Conservation (phyloP, 306 rosid genomes). For the Sesbania bispinosa region DNA sequence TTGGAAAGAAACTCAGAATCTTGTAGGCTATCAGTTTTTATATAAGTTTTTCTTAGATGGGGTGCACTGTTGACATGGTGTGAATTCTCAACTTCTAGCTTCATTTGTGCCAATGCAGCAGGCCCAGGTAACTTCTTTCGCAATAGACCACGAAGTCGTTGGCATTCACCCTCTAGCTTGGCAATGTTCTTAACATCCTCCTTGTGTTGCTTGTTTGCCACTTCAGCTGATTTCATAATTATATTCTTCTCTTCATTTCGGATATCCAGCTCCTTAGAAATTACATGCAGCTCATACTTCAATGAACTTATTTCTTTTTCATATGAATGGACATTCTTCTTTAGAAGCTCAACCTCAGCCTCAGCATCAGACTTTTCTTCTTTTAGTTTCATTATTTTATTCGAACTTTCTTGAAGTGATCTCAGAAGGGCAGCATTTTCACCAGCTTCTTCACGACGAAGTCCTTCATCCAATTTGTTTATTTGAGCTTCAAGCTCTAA, state of each 20-base stretch:
- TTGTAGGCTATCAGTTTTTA: slow-evolving; percentile 53
- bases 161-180: slow-evolving; percentile 86
- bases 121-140: slow-evolving; percentile 94
- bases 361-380: slow-evolving; percentile 80
- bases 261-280: slow-evolving; percentile 86
- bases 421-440: slow-evolving; percentile 67
- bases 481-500: slow-evolving; percentile 74
- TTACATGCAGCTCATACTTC: slow-evolving; percentile 74
- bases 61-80: slow-evolving; percentile 50
- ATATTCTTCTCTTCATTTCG: slow-evolving; percentile 93
- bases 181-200: slow-evolving; percentile 75
- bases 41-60: slow-evolving; percentile 52
- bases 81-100: slow-evolving; percentile 77
- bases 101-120: slow-evolving; percentile 95
- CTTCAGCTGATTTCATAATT: slow-evolving; percentile 81
- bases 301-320: slow-evolving; percentile 76
- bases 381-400: slow-evolving; percentile 52
- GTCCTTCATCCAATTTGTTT: slow-evolving; percentile 58
- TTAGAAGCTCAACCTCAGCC: slow-evolving; percentile 67
- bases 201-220: slow-evolving; percentile 60
- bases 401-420: slow-evolving; percentile 78
- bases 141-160: slow-evolving; percentile 76
- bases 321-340: slow-evolving; percentile 55
- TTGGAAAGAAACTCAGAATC: slow-evolving; percentile 69
- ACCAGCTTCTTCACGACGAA: slow-evolving; percentile 51